phyloP scores from a whole-genome alignment of 2,329 filamentous ascomycete species.

The Xylariaceae sp. region DNA sequence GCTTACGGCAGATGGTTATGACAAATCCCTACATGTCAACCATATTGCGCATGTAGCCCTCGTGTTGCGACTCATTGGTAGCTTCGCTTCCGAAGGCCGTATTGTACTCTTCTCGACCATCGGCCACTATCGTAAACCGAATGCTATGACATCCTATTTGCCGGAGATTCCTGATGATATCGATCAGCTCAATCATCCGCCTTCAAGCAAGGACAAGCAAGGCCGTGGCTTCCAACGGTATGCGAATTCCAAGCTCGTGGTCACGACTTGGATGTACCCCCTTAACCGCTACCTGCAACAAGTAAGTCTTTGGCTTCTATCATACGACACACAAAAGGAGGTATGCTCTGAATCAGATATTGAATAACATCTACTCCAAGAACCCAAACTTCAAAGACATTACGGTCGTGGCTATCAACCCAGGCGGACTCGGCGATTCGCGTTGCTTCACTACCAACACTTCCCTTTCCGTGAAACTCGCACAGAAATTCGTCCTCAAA shows the following conservation, averaged over 20 bases:
- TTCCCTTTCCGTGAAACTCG: conserved; percentile 2
- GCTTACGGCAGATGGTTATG: conserved; percentile 39
- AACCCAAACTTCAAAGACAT: conserved; percentile 9
- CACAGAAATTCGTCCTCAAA: conserved; percentile 28
- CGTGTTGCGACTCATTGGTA: conserved; percentile 47
- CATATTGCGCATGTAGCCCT: conserved; percentile 40
- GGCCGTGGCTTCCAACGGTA: conserved; percentile 47
- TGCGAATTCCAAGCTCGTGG: conserved; percentile 43
- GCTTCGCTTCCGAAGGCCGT: conserved; percentile 61
- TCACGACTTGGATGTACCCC: conserved; percentile 43
- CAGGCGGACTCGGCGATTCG: conserved; percentile 18
- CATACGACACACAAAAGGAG: background rate
- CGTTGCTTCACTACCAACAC: conserved; percentile 15
- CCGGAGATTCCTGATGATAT: conserved; percentile 27
- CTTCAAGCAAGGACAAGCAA: conserved; percentile 32
- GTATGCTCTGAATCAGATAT: too few species aligned
- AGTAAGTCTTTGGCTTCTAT: conserved; percentile 8
- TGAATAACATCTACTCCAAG: background rate
- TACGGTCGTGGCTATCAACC: conserved; percentile 19
- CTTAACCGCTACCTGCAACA: conserved; percentile 39
- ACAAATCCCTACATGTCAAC: conserved; percentile 42
- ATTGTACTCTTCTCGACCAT: conserved; percentile 55
- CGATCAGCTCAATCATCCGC: conserved; percentile 37
- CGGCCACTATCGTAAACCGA: conserved; percentile 41
- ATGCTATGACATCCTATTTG: conserved; percentile 38